These are phyloP conservation scores for Gremmenia infestans DNA, from an alignment of 2,329 filamentous ascomycete species.

Conservation along the genomic window DNA sequence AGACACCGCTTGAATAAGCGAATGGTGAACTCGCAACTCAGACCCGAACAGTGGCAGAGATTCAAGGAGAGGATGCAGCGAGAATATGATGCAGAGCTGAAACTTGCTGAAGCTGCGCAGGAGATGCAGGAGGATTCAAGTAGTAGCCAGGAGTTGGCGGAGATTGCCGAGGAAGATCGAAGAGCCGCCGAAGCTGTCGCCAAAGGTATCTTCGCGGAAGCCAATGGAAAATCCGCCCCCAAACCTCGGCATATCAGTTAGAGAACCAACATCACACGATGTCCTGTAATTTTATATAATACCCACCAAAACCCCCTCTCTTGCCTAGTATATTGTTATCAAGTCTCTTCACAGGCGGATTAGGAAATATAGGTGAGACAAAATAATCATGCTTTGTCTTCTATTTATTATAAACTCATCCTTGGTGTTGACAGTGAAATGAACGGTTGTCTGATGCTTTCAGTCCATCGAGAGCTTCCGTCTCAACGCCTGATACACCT, in stretches of 20 bases:
- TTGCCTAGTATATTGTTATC: neutral
- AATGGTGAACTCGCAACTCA: neutral
- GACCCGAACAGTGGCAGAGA: neutral
- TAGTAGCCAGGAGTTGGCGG: neutral
- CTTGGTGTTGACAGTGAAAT: neutral
- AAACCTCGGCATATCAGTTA: neutral
- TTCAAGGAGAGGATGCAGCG: neutral
- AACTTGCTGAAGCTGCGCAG: neutral
- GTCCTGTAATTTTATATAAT: neutral
- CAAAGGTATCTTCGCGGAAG: neutral
- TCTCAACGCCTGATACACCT: neutral
- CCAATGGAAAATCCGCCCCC: neutral
- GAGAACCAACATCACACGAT: neutral
- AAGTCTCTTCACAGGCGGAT: no score
- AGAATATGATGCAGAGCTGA: neutral
- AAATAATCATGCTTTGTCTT: neutral
- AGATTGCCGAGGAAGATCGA: slow-evolving; percentile 4
- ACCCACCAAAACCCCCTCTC: neutral
- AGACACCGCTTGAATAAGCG: neutral
- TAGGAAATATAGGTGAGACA: neutral
- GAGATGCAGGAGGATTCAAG: slow-evolving; percentile 3
- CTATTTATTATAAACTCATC: neutral
- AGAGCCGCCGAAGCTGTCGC: neutral
- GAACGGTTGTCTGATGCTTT: neutral
- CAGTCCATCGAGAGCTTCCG: neutral